A percentile compares a stretch with the other conserved stretches of the same genome.
Evolutionary conservation across 2,329 filamentous ascomycete species (phyloP).

Genomic region (Sordariomycetes sp.): DNA sequence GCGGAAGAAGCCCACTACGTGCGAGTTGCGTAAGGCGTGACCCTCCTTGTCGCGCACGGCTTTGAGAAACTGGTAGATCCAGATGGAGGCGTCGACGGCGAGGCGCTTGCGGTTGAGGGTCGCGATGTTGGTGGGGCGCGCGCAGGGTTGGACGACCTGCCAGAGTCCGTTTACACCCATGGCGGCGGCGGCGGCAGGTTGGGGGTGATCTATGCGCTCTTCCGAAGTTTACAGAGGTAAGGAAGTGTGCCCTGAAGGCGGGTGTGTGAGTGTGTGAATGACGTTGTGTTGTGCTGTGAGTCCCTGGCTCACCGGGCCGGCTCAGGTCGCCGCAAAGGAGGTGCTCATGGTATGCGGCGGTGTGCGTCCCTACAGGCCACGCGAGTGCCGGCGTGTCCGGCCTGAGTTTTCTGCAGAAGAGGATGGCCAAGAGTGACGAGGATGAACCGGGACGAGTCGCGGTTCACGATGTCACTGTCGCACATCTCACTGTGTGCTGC

Average conservation of each 20-base stretch:
- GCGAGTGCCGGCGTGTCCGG: not conserved
- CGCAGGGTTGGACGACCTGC: constrained; percentile 90
- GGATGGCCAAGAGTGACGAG: not conserved
- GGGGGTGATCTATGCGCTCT: not conserved
- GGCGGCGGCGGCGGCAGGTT: not conserved
- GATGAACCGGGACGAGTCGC: not conserved
- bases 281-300: not conserved
- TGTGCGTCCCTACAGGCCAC: not conserved
- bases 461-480: not conserved
- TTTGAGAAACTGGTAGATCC: constrained; percentile 99
- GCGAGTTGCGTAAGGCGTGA: constrained; percentile 88
- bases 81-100: constrained; percentile 95
- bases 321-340: not conserved
- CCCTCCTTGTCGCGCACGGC: constrained; percentile 97
- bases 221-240: not conserved
- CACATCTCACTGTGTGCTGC: not conserved
- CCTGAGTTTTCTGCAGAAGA: not conserved
- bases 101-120: constrained; percentile 93
- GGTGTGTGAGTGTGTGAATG: not conserved
- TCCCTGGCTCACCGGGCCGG: constrained; percentile 1
- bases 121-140: constrained; percentile 88
- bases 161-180: constrained; percentile 99
- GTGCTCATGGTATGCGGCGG: not conserved
- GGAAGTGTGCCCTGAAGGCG: not conserved
- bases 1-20: constrained; percentile 95